Conservation (phyloP, 192 early-diverging fungal genomes). For the Dimargaris cristalligena region DNA sequence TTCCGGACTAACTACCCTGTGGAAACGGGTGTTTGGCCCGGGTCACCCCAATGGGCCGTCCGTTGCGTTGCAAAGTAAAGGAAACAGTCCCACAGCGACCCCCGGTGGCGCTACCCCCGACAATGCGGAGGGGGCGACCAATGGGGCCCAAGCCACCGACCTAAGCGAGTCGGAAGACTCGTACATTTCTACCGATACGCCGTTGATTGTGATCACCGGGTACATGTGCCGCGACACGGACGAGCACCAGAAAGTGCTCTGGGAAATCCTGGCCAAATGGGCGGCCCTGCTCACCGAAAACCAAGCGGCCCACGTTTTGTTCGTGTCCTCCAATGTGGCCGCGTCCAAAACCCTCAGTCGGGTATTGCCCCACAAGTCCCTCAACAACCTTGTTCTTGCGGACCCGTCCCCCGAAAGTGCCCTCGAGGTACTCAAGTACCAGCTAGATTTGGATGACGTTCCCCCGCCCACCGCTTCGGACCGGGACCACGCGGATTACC, state of each 20-base stretch:
- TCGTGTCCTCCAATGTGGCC: constrained; percentile 58
- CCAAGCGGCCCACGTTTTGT: constrained; percentile 77
- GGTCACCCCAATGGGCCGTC: neutral
- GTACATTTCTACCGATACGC: constrained; percentile 40
- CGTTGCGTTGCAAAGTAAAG: no score
- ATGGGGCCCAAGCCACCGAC: no score
- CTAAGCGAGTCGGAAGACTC: neutral
- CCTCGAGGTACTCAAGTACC: neutral
- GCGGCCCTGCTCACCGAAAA: constrained; percentile 65
- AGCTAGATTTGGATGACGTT: neutral
- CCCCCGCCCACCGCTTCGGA: neutral
- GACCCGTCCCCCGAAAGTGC: neutral
- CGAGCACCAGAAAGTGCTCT: constrained; percentile 35
- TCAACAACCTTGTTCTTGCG: neutral
- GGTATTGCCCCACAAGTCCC: neutral
- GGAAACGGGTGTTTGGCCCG: neutral
- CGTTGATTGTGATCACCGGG: constrained; percentile 79
- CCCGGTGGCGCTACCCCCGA: no score
- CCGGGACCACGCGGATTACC: neutral
- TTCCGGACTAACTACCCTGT: constrained; percentile 7
- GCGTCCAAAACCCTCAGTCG: constrained; percentile 44
- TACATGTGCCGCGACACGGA: constrained; percentile 59
- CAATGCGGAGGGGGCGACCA: no score
- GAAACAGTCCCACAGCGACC: neutral
- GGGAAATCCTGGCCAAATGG: constrained; percentile 69